These are phyloP conservation scores for Styphnolobium japonicum DNA, from an alignment of 306 rosid genomes.

Conservation along the genomic window DNA sequence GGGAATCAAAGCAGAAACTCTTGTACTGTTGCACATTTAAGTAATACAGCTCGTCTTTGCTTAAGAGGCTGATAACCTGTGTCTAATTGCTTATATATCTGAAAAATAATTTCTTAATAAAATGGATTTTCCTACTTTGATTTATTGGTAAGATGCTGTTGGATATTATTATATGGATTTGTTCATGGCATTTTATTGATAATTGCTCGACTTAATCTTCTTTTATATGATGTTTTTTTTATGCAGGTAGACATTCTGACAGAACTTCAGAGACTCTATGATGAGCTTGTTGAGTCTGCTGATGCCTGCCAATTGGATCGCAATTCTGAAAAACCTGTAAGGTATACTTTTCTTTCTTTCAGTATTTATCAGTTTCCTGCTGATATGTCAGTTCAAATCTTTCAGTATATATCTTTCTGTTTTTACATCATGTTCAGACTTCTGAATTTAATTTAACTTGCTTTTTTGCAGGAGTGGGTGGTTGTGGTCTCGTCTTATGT, in stretches of 20 bases:
- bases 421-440: not conserved
- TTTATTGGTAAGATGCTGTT: slow-evolving; percentile 13
- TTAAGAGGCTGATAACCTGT: not conserved
- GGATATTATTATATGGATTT: slow-evolving; percentile 9
- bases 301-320: slow-evolving; percentile 73
- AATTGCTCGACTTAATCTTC: not conserved
- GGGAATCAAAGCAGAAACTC: not conserved
- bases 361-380: not conserved
- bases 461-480: slow-evolving; percentile 67
- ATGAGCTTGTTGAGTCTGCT: slow-evolving; percentile 72
- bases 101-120: not conserved
- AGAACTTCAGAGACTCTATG: slow-evolving; percentile 92
- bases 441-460: slow-evolving; percentile 5
- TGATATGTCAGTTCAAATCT: slow-evolving; percentile 27
- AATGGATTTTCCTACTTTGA: slow-evolving; percentile 15
- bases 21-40: not conserved
- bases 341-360: slow-evolving; percentile 43
- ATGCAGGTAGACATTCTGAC: slow-evolving; percentile 69
- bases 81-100: not conserved
- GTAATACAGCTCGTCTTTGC: no score
- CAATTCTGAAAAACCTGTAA: slow-evolving; percentile 64
- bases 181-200: not conserved
- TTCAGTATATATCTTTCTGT: not conserved
- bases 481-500: slow-evolving; percentile 94
- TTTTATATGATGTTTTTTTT: slow-evolving; percentile 2